Evolutionary conservation across 78 protist species (phyloP).

Genomic region (Planoprotostelium fungivorum): DNA sequence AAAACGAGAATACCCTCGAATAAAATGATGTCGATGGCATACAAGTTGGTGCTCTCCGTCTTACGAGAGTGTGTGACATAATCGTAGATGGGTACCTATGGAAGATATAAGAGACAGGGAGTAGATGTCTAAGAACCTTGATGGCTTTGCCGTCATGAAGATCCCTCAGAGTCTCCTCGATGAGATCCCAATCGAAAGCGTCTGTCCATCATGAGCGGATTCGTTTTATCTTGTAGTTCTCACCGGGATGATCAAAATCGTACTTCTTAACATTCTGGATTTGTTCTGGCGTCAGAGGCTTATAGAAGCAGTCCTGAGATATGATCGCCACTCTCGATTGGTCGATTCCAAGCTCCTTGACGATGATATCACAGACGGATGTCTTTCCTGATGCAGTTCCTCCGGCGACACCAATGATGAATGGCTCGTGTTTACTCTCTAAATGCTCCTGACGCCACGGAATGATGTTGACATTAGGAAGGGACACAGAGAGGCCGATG

Average conservation of each 20-base stretch:
- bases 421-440: too few species aligned
- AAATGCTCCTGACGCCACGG: too few species aligned
- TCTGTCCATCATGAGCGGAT: conserved; percentile 3
- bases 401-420: conserved; percentile 70
- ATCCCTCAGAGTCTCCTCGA: conserved; percentile 34
- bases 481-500: too few species aligned
- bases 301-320: conserved; percentile 64
- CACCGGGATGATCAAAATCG: conserved; percentile 75
- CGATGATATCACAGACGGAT: conserved; percentile 47
- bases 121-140: neutral
- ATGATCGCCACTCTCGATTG: conserved; percentile 28
- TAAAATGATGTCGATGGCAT: conserved; percentile 67
- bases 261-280: neutral
- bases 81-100: conserved; percentile 68
- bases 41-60: conserved; percentile 23
- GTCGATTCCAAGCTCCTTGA: conserved; percentile 11
- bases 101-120: too few species aligned
- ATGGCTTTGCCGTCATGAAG: conserved; percentile 59
- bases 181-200: conserved; percentile 53
- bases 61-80: conserved; percentile 54
- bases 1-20: conserved; percentile 78
- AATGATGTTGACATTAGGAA: too few species aligned
- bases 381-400: conserved; percentile 78
- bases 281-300: conserved; percentile 18
- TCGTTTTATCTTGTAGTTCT: neutral